Base-by-base conservation (phyloP, 148 eudicot genomes). In the Simmondsia chinensis region DNA sequence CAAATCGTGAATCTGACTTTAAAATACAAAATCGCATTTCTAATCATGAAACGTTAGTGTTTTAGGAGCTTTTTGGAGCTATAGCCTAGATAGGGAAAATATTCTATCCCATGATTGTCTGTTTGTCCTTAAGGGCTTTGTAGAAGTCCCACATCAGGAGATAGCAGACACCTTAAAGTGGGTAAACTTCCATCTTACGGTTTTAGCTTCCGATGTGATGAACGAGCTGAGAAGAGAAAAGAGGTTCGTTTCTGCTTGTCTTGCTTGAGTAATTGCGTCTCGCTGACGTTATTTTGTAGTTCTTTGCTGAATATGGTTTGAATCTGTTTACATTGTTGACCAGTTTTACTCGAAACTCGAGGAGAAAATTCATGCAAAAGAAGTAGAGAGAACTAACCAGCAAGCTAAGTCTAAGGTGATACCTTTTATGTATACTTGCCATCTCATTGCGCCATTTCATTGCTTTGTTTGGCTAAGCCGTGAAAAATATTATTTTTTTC, bases 171-270 rank as follows among this genome's bases (percentile, higher is more conserved):
- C 41, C 69, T 37, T 46, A 77, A 56, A 67, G 50, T 43, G 43
- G 94, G 94, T 26, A 72, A 82, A 51, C 87, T 86, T 59, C 99
- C 99, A 20, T 16, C 81, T 11, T 93, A 93, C 36, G 57, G 47
- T 64, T 74, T 93, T 67, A 93, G 78, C 57, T 93, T 93, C 34
- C 79, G 46, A 65, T 93, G 99, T 51, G 51, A 82, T 39, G 96
- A 86, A 71, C 69, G 99, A 69, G 99, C 99, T 61, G 96, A 86
- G 48, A 93, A 71, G 63, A 77, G 99, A 65, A 86, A 50, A 75
- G 94, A 93, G 94, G 99, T 93, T 53, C 35, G 75, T 57, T 9
- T 44, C 42, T 13, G 8, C 20, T 11, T 23, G 11, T 47, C 24
- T 7, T 19, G 17, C 20, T 43, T 26, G 30, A 23, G 10, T 31